Conservation (phyloP, 1,284 basidiomycete genomes). For the Flammula alnicola region DNA sequence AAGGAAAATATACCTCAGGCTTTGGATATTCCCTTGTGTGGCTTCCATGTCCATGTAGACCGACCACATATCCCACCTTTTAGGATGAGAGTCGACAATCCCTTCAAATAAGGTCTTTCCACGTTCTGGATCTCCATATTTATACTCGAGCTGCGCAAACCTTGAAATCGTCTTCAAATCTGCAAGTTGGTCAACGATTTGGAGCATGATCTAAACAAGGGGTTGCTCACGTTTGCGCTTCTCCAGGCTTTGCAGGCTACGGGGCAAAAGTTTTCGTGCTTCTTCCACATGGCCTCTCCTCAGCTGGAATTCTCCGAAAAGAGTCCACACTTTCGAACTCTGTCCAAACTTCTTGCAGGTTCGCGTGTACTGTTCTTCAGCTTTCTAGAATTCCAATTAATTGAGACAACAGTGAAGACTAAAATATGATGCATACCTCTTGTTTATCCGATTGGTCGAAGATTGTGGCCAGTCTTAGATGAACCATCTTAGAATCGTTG, state of each 20-base stretch:
- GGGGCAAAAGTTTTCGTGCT: conserved; percentile 86
- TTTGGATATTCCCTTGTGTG: conserved; percentile 76
- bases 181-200: conserved; percentile 34
- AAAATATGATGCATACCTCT: conserved; percentile 54
- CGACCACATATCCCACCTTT: conserved; percentile 95
- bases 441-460: conserved; percentile 83
- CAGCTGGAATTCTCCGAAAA: conserved; percentile 84
- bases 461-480: conserved; percentile 85
- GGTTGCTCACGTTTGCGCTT: conserved; percentile 85
- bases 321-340: conserved; percentile 91
- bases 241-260: conserved; percentile 91
- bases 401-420: background rate
- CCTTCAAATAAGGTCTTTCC: conserved; percentile 98
- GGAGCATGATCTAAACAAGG: background rate
- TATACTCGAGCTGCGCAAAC: conserved; percentile 96
- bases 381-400: conserved; percentile 55
- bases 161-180: conserved; percentile 94
- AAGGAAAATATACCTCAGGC: conserved; percentile 57
- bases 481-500: conserved; percentile 92
- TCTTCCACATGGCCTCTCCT: conserved; percentile 76
- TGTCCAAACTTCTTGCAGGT: conserved; percentile 93
- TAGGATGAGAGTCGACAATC: conserved; percentile 92
- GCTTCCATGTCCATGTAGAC: conserved; percentile 97
- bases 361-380: conserved; percentile 84
- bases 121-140: conserved; percentile 90